phyloP scores from a whole-genome alignment of 768 basidiomycete species.

The Nidularia sp. region DNA sequence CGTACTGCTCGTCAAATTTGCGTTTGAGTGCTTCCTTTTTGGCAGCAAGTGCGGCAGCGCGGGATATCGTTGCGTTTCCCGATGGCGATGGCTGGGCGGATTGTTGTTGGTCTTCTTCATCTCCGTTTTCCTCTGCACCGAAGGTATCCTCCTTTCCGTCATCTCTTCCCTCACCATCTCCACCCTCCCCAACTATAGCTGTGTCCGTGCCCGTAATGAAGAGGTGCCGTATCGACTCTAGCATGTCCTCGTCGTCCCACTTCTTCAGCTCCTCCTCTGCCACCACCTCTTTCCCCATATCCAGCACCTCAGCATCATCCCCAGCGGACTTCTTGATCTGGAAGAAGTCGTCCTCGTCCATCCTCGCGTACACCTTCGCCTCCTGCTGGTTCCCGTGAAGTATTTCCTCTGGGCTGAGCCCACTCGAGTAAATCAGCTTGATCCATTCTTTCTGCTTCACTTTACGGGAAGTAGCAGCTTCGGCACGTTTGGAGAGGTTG shows the following conservation, averaged over 20 bases:
- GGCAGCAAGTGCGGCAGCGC: conserved; percentile 56
- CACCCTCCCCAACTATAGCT: conserved; percentile 28
- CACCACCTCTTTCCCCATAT: conserved; percentile 65
- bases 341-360: conserved; percentile 77
- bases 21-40: conserved; percentile 92
- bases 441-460: conserved; percentile 68
- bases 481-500: conserved; percentile 45
- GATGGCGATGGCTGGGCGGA: conserved; percentile 5
- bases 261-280: conserved; percentile 48
- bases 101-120: conserved; percentile 12
- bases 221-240: conserved; percentile 81
- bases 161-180: conserved; percentile 24
- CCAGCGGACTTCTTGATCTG: conserved; percentile 38
- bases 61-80: conserved; percentile 27
- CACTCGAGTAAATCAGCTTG: conserved; percentile 74
- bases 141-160: conserved; percentile 25
- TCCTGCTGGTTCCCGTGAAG: conserved; percentile 33
- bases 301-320: conserved; percentile 49
- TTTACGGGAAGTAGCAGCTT: conserved; percentile 35
- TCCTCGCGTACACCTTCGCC: conserved; percentile 29
- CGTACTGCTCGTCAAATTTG: conserved; percentile 96
- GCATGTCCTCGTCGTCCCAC: conserved; percentile 83
- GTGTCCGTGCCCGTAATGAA: conserved; percentile 80
- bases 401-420: conserved; percentile 68
- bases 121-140: conserved; percentile 25